Evolutionary conservation across 2,329 filamentous ascomycete genomes (phyloP), one percentile per base, ranked within the genome.

Genomic region (Dothiorella sarmentorum): DNA sequence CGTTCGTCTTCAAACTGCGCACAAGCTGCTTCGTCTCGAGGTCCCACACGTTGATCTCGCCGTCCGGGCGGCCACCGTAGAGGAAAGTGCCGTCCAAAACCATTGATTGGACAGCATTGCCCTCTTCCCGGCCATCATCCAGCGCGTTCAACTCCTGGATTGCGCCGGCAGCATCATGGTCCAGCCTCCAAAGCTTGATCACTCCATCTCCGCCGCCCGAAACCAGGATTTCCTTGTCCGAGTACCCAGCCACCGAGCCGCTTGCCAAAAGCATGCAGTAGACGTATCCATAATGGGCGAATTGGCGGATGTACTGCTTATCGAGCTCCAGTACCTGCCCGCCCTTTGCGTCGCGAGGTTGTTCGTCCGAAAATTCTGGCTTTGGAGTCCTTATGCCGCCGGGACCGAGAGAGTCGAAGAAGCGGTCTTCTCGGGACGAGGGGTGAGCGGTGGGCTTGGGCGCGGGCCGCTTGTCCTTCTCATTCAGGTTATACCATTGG

Each of bases 1-100:
- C 84, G 65, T 91, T 88, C 0, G 88, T 85, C 68, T 89, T 91
- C 68, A 99, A 88, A 17, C 90, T 91, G 59, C 94, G 83, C 43
- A 99, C 81, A 49, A 94, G 86, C 73, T 99, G 94, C 56, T 88
- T 86, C 0, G 94, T 97, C 69, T 97, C 93, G 13, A 99, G 80
- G 70, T 99, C 95, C 93, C 95, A 99, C 10, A 99, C 84, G 70
- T 97, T 93, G 61, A 99, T 85, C 52, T 96, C 84, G 20, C 94
- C 95, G 37, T 90, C 86, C 1, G 91, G 83, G 65, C 95, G 89
- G 45, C 94, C 94, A 60, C 89, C 90, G 69, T 97, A 99, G 4
- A 99, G 80, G 64, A 99, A 95, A 0, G 91, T 92, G 0, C 91
- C 91, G 62, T 97, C 92, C 2, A 96, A 82, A 4, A 90, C 87